phyloP scores from a whole-genome alignment of 331 rosid genomes.

The Pyracantha coccinea region DNA sequence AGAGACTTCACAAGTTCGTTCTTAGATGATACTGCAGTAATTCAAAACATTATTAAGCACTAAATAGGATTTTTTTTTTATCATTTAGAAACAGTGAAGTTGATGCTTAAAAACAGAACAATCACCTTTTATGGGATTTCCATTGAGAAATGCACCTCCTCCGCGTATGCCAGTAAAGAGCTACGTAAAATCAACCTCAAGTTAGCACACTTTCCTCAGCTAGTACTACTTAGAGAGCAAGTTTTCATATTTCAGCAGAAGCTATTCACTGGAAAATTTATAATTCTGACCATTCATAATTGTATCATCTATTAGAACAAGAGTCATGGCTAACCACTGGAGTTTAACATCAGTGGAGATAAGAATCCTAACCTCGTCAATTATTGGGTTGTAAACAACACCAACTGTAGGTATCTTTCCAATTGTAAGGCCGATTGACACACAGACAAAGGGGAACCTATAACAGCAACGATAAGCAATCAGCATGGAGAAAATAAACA shows the following conservation, averaged over 20 bases:
- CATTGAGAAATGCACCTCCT: conserved; percentile 80
- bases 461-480: not conserved
- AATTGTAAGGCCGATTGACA: conserved; percentile 92
- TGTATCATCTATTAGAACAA: not conserved
- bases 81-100: not conserved
- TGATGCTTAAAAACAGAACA: conserved; percentile 6
- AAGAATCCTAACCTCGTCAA: conserved; percentile 63
- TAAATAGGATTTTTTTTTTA: not conserved
- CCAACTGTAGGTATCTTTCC: conserved; percentile 74
- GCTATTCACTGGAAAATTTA: not conserved
- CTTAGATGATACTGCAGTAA: conserved; percentile 72
- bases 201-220: conserved; percentile 12
- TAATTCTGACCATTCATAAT: not conserved
- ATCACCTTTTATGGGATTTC: conserved; percentile 74
- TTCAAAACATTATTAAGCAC: conserved; percentile 14
- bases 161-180: conserved; percentile 81
- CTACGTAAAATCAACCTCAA: conserved; percentile 31
- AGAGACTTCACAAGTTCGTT: conserved; percentile 68
- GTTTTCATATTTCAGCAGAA: not conserved
- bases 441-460: conserved; percentile 93
- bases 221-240: conserved; percentile 7
- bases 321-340: not conserved
- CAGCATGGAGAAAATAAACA: not conserved
- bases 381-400: conserved; percentile 95
- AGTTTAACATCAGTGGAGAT: not conserved